phyloP scores from a whole-genome alignment of 495 filamentous ascomycete species.

The Neurospora sp. region DNA sequence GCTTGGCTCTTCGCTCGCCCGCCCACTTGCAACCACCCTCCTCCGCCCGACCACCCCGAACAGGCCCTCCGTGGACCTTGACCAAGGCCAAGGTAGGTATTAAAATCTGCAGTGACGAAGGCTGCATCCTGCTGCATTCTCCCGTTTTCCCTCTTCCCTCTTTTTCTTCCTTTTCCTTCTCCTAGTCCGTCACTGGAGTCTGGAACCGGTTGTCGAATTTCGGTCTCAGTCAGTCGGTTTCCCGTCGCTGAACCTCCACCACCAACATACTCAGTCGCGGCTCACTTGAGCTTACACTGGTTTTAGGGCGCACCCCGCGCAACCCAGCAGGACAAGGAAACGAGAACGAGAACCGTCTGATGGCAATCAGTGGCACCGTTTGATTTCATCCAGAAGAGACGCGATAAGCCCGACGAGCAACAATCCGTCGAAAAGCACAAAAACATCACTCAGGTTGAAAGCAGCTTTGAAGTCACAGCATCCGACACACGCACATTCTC shows the following conservation, averaged over 20 bases:
- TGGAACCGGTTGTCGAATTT: conserved; percentile 6
- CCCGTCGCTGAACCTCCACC: not conserved
- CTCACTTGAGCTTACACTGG: not conserved
- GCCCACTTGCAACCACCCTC: conserved; percentile 4
- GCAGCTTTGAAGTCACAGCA: not conserved
- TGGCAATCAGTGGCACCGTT: not conserved
- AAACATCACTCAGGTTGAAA: not conserved
- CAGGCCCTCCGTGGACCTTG: not conserved
- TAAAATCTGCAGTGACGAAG: conserved; percentile 10
- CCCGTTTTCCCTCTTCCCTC: not conserved
- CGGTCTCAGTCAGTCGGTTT: not conserved
- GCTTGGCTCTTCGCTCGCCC: not conserved
- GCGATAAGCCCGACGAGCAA: not conserved
- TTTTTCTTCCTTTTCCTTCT: conserved; percentile 3
- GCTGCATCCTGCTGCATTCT: conserved; percentile 9
- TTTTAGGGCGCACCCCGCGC: not conserved
- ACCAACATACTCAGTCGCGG: not conserved
- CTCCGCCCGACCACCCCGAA: conserved; percentile 4
- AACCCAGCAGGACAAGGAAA: not conserved
- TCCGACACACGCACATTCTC: not conserved
- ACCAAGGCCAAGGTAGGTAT: not conserved
- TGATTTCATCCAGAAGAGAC: not conserved
- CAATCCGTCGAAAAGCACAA: not conserved
- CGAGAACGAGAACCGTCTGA: not conserved
- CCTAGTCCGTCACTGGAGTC: not conserved